Evolutionary conservation across 2,329 filamentous ascomycete species (phyloP).

Genomic region (Claviceps lovelessii): DNA sequence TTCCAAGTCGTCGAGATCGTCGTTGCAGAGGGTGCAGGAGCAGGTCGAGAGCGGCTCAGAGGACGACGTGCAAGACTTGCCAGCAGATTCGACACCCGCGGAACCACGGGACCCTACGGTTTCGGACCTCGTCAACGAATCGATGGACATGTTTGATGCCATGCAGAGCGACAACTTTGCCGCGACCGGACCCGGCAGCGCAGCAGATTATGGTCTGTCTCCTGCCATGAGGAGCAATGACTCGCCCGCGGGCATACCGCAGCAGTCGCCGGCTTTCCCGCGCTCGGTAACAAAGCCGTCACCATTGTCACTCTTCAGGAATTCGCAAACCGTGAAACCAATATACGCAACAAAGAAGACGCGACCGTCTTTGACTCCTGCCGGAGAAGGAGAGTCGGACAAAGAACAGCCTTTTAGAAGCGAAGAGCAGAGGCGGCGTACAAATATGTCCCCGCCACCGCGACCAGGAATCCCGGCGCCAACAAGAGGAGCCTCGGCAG

Average conservation of each 20-base stretch:
- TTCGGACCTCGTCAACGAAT: slow-evolving; percentile 24
- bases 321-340: not conserved
- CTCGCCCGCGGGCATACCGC: slow-evolving; percentile 5
- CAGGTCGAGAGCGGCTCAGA: slow-evolving; percentile 13
- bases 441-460: slow-evolving; percentile 12
- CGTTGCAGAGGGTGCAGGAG: not conserved
- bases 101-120: slow-evolving; percentile 17
- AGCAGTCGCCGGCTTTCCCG: not conserved
- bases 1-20: slow-evolving; percentile 3
- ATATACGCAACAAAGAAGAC: not conserved
- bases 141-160: slow-evolving; percentile 27
- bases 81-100: slow-evolving; percentile 5
- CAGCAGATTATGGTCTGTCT: slow-evolving; percentile 5
- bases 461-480: slow-evolving; percentile 9
- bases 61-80: slow-evolving; percentile 6
- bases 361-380: not conserved
- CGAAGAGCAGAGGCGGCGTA: slow-evolving; percentile 15
- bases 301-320: not conserved
- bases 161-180: slow-evolving; percentile 11
- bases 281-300: not conserved
- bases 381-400: slow-evolving; percentile 11
- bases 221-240: not conserved
- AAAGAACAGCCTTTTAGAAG: slow-evolving; percentile 8
- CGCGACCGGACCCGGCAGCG: slow-evolving; percentile 1
- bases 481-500: slow-evolving; percentile 6